These are phyloP conservation scores for Hypoxylon lienhwacheense DNA, from an alignment of 495 filamentous ascomycete species.

Conservation along the genomic window DNA sequence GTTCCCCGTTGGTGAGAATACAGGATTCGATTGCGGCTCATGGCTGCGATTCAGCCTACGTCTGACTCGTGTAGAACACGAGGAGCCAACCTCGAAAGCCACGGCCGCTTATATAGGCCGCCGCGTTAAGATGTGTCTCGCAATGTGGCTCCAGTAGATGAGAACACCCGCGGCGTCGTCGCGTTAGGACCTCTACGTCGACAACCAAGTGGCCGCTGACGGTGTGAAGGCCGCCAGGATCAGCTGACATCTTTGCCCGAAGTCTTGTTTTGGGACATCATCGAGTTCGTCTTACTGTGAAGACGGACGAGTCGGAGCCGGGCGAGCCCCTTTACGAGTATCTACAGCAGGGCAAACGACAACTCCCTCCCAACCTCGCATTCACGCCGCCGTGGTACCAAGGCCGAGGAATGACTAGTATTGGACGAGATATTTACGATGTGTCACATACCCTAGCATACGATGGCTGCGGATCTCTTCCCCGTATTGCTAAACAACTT, in stretches of 20 bases:
- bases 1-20: too few species aligned
- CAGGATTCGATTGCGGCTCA: too few species aligned
- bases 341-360: too few species aligned
- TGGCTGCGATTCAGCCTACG: too few species aligned
- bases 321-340: too few species aligned
- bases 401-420: not conserved
- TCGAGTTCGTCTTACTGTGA: not conserved
- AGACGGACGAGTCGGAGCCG: too few species aligned
- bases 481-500: not conserved
- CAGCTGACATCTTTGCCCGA: not conserved
- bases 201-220: not conserved
- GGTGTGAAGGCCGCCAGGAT: not conserved
- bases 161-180: not conserved
- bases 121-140: not conserved
- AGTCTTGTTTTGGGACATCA: not conserved
- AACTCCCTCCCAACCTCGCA: too few species aligned
- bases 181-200: not conserved
- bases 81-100: constrained; percentile 3
- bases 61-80: constrained; percentile 4
- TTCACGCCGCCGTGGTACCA: too few species aligned
- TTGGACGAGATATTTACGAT: not conserved
- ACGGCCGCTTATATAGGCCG: constrained; percentile 1
- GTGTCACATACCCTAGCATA: not conserved
- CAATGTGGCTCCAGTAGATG: constrained; percentile 19
- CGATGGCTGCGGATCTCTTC: too few species aligned